Percentiles rank a stretch among this genome's conserved stretches.
Conservation (phyloP, 1,284 basidiomycete species). For the Malassezia pachydermatis region DNA sequence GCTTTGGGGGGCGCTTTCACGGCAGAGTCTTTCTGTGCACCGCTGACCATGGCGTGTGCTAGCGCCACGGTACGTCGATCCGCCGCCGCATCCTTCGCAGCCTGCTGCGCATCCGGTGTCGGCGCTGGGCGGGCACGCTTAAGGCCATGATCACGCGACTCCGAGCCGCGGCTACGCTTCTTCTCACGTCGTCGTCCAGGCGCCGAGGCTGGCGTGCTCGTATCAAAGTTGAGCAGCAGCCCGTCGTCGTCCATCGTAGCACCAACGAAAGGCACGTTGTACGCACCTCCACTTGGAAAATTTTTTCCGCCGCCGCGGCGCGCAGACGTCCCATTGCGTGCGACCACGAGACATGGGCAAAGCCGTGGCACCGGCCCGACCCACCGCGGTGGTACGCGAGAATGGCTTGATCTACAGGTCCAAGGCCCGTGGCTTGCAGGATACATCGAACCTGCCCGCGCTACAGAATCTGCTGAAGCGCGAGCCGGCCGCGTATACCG, state of each 20-base stretch:
- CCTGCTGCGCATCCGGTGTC: not conserved
- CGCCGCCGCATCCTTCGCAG: not conserved
- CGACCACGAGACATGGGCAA: not conserved
- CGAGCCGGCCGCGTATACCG: constrained; percentile 78
- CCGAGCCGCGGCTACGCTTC: not conserved
- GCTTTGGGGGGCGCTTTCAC: too few species aligned
- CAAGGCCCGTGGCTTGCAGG: constrained; percentile 41
- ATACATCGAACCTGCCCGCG: constrained; percentile 54
- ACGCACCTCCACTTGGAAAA: not conserved
- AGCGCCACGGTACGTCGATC: not conserved
- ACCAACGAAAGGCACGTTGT: not conserved
- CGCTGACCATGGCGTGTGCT: not conserved
- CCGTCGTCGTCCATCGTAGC: constrained; percentile 39
- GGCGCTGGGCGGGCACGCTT: constrained; percentile 1
- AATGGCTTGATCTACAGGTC: constrained; percentile 37
- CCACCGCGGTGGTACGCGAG: constrained; percentile 31
- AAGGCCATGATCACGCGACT: not conserved
- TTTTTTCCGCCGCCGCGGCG: not conserved
- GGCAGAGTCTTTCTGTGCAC: too few species aligned
- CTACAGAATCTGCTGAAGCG: constrained; percentile 91
- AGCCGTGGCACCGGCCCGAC: not conserved
- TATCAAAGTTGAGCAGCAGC: constrained; percentile 44
- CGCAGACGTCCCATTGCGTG: not conserved
- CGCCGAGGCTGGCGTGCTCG: constrained; percentile 8
- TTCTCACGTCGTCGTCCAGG: not conserved